phyloP scores from a whole-genome alignment of 2,329 filamentous ascomycete species.

The Ophiosphaerella narmari region DNA sequence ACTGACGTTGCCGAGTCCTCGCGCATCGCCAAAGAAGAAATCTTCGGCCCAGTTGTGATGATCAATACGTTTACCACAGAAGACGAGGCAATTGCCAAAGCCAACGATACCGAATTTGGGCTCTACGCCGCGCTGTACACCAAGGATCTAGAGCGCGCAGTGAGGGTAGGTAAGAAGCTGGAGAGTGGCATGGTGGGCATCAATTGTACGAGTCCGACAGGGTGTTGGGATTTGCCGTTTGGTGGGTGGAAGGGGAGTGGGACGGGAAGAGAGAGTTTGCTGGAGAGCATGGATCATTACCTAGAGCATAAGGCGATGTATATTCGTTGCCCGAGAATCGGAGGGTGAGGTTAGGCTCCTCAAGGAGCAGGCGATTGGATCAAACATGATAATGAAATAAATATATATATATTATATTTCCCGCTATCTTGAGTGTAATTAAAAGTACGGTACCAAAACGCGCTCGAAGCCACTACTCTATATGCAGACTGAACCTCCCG shows the following conservation, averaged over 20 bases:
- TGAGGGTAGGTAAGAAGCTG: constrained; percentile 43
- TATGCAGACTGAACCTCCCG: too few relatives aligned
- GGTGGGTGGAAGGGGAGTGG: constrained; percentile 36
- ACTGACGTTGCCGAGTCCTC: constrained; percentile 49
- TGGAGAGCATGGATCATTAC: constrained; percentile 36
- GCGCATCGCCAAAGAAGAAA: constrained; percentile 42
- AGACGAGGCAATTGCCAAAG: constrained; percentile 40
- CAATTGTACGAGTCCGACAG: constrained; percentile 41
- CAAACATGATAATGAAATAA: too few relatives aligned
- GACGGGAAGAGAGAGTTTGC: constrained; percentile 29
- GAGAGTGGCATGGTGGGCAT: constrained; percentile 45
- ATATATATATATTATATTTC: too few relatives aligned
- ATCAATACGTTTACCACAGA: constrained; percentile 45
- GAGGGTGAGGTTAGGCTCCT: neutral
- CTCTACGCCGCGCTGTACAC: constrained; percentile 46
- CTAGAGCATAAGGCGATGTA: constrained; percentile 32
- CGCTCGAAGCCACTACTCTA: too few relatives aligned
- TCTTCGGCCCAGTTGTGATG: constrained; percentile 47
- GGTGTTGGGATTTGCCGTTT: constrained; percentile 31
- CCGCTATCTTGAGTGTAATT: too few relatives aligned
- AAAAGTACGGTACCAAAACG: too few relatives aligned
- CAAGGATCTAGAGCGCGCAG: constrained; percentile 32
- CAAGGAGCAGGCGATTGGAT: too few relatives aligned
- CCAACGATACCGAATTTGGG: constrained; percentile 47
- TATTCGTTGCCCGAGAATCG: constrained; percentile 18